A percentile compares a stretch with the other conserved stretches of the same genome.
Evolutionary conservation across 768 basidiomycete genomes (phyloP).

Genomic region (Boletus patriciae): DNA sequence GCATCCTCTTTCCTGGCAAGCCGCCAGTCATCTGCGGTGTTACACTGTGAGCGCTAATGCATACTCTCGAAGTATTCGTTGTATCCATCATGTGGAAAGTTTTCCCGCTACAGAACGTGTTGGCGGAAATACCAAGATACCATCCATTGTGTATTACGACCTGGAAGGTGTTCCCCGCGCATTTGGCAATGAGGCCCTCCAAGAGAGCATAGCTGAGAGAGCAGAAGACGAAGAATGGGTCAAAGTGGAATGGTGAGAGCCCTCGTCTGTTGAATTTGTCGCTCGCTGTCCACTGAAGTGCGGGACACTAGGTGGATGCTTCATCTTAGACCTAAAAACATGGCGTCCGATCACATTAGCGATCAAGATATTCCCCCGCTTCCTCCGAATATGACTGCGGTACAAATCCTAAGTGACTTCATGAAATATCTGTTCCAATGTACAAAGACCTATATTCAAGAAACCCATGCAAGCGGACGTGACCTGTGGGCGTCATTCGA

Average conservation of each 20-base stretch:
- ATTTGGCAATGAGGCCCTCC: constrained; percentile 46
- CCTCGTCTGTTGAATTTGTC: background rate
- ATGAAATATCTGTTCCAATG: constrained; percentile 47
- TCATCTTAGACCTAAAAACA: constrained; percentile 32
- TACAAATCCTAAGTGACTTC: constrained; percentile 51
- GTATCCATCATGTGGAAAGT: constrained; percentile 29
- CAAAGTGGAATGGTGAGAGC: constrained; percentile 33
- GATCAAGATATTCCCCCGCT: constrained; percentile 42
- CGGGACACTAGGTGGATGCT: constrained; percentile 35
- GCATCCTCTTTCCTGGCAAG: constrained; percentile 33
- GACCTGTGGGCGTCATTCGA: constrained; percentile 44
- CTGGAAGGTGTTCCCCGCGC: constrained; percentile 39
- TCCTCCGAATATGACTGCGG: constrained; percentile 42
- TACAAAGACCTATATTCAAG: constrained; percentile 44
- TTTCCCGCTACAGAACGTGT: constrained; percentile 48
- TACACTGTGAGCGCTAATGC: constrained; percentile 19
- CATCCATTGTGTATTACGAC: constrained; percentile 50
- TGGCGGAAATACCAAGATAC: constrained; percentile 52
- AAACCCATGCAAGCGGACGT: constrained; percentile 44
- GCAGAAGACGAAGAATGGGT: constrained; percentile 40
- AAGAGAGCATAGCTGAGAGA: constrained; percentile 37
- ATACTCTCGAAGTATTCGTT: background rate
- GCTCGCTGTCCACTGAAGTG: constrained; percentile 7
- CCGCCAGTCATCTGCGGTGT: constrained; percentile 22
- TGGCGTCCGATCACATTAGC: constrained; percentile 21